A percentile compares a stretch with the other conserved stretches of the same genome.
These are phyloP conservation scores for Arabis alpina DNA, from an alignment of 345 rosid genomes.

Conservation along the genomic window DNA sequence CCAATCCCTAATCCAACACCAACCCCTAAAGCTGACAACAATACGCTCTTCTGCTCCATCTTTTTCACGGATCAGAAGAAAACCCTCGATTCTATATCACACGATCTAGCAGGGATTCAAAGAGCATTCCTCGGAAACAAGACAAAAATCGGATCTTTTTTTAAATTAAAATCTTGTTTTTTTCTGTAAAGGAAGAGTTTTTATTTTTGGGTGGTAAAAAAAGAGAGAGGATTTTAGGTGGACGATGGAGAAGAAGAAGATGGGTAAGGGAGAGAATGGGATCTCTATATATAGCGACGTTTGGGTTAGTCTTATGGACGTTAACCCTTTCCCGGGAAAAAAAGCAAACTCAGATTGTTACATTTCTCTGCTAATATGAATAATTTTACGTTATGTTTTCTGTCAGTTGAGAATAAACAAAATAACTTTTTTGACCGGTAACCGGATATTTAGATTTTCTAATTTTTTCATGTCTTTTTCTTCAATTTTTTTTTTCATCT, in stretches of 20 bases:
- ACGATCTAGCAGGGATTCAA: conserved; percentile 23
- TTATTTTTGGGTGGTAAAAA: conserved; percentile 9
- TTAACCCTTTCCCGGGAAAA: conserved; percentile 46
- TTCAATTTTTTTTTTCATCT: not conserved
- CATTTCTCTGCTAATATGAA: not conserved
- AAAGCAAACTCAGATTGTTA: not conserved
- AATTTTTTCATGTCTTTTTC: conserved; percentile 2
- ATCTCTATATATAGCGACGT: conserved; percentile 42
- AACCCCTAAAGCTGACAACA: conserved; percentile 87
- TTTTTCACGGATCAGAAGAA: conserved; percentile 25
- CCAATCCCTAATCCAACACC: conserved; percentile 92
- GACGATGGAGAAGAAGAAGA: conserved; percentile 30
- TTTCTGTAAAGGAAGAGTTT: not conserved
- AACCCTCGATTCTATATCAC: conserved; percentile 29
- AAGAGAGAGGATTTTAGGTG: conserved; percentile 30
- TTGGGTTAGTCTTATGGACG: conserved; percentile 33
- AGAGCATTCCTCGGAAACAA: conserved; percentile 26
- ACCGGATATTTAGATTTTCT: conserved; percentile 12
- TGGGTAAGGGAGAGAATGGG: conserved; percentile 28
- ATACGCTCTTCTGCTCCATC: conserved; percentile 80
- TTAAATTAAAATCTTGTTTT: too few species aligned
- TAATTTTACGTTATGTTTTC: not conserved
- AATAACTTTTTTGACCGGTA: not conserved
- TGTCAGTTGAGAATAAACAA: conserved; percentile 1
- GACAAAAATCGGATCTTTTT: not conserved